Percentiles rank a stretch among this genome's conserved stretches.
Evolutionary conservation across 2,329 filamentous ascomycete genomes (phyloP).

Genomic region (Lecanosticta acicola): DNA sequence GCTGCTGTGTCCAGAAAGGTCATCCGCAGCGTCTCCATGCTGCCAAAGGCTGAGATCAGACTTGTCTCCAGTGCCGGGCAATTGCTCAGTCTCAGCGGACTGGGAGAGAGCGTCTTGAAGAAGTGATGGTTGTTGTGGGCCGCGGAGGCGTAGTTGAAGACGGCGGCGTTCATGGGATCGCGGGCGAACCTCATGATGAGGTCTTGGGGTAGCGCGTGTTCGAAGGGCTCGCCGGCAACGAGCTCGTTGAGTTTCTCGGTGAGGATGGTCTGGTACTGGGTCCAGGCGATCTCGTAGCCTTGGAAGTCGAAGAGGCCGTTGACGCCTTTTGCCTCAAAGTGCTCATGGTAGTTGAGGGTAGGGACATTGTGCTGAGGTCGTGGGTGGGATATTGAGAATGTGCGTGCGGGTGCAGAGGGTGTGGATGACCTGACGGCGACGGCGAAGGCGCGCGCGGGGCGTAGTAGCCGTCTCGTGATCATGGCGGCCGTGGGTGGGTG

Average conservation of each 20-base stretch:
- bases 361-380: constrained; percentile 42
- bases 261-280: constrained; percentile 69
- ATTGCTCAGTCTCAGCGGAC: constrained; percentile 44
- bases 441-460: constrained; percentile 23
- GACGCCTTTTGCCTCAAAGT: constrained; percentile 51
- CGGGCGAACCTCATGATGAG: constrained; percentile 72
- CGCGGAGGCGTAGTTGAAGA: constrained; percentile 97
- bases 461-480: constrained; percentile 28
- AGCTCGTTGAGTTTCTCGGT: constrained; percentile 70
- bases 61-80: constrained; percentile 51
- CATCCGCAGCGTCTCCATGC: constrained; percentile 70
- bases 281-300: constrained; percentile 74
- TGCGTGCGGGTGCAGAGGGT: too few species aligned
- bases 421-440: too few species aligned
- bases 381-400: too few species aligned
- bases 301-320: constrained; percentile 64
- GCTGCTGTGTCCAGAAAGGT: constrained; percentile 76
- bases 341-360: constrained; percentile 41
- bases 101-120: constrained; percentile 49
- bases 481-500: constrained; percentile 17
- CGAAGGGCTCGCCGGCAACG: constrained; percentile 63
- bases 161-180: constrained; percentile 66
- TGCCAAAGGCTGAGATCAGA: constrained; percentile 70
- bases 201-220: constrained; percentile 56
- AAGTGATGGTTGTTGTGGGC: constrained; percentile 87